Conservation (phyloP, 2,329 filamentous ascomycete genomes). For the Aspergillus proliferans region DNA sequence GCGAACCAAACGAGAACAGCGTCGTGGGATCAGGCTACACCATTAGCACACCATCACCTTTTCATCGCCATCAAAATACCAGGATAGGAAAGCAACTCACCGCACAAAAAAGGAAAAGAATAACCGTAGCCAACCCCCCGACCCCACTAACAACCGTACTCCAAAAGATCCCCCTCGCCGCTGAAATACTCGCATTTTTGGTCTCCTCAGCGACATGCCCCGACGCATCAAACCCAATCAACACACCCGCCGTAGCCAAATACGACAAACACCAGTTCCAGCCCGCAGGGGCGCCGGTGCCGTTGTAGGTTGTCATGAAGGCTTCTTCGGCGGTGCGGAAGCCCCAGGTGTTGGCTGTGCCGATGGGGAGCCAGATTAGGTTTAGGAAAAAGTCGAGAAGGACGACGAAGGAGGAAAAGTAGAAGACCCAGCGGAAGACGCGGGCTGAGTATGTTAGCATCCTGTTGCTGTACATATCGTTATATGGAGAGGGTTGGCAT, state of each 20-base stretch:
- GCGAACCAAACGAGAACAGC: conserved; percentile 49
- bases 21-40: conserved; percentile 44
- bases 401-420: conserved; percentile 36
- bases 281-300: conserved; percentile 48
- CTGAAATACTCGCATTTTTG: conserved; percentile 46
- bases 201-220: conserved; percentile 59
- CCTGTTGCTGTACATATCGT: conserved; percentile 29
- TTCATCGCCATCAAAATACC: too few species aligned
- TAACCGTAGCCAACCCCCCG: conserved; percentile 51
- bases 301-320: conserved; percentile 57
- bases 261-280: conserved; percentile 62
- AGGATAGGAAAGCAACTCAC: conserved; percentile 23
- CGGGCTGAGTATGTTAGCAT: conserved; percentile 12
- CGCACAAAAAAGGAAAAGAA: conserved; percentile 55
- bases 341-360: conserved; percentile 49
- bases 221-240: conserved; percentile 57
- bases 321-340: conserved; percentile 55
- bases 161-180: conserved; percentile 56
- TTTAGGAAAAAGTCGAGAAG: conserved; percentile 55
- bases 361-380: conserved; percentile 57
- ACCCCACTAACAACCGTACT: conserved; percentile 53
- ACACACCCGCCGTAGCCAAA: conserved; percentile 54
- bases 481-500: conserved; percentile 31
- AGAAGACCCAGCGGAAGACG: conserved; percentile 34
- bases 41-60: background rate